Evolutionary conservation across 2,329 filamentous ascomycete genomes (phyloP).

Genomic region (Ciborinia camelliae): DNA sequence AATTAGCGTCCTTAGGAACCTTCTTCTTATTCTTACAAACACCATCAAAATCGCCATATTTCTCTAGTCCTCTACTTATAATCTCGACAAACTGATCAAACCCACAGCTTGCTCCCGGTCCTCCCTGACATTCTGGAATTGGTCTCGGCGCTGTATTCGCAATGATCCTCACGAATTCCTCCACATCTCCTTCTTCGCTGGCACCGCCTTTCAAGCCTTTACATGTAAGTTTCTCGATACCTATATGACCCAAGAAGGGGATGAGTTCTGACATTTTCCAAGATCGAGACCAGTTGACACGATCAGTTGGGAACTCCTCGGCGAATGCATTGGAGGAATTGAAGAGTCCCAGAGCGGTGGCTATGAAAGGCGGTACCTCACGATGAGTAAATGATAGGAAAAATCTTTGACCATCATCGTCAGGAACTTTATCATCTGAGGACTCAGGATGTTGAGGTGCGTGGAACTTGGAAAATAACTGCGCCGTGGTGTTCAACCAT

Average conservation of each 20-base stretch:
- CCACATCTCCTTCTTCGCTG: constrained; percentile 45
- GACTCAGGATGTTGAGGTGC: constrained; percentile 21
- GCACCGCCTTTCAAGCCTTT: constrained; percentile 49
- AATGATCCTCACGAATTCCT: constrained; percentile 51
- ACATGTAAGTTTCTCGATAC: constrained; percentile 63
- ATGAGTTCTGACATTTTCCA: constrained; percentile 63
- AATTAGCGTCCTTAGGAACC: constrained; percentile 11
- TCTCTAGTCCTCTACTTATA: constrained; percentile 42
- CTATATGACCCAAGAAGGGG: constrained; percentile 64
- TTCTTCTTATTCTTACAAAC: constrained; percentile 31
- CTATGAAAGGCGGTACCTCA: constrained; percentile 63
- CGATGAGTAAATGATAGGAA: constrained; percentile 65
- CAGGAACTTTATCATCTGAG: constrained; percentile 19
- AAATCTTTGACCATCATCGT: constrained; percentile 50
- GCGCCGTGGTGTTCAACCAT: constrained; percentile 54
- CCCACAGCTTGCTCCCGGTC: constrained; percentile 50
- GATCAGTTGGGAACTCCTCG: constrained; percentile 60
- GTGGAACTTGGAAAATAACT: constrained; percentile 42
- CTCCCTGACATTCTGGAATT: constrained; percentile 47
- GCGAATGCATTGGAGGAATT: constrained; percentile 63
- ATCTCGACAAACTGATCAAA: constrained; percentile 43
- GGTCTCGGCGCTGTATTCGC: constrained; percentile 51
- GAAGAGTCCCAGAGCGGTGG: constrained; percentile 66
- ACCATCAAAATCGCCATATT: constrained; percentile 36
- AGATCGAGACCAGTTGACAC: constrained; percentile 59